phyloP scores from a whole-genome alignment of 2,329 filamentous ascomycete genomes.

The Domatiomyces catenatus region DNA sequence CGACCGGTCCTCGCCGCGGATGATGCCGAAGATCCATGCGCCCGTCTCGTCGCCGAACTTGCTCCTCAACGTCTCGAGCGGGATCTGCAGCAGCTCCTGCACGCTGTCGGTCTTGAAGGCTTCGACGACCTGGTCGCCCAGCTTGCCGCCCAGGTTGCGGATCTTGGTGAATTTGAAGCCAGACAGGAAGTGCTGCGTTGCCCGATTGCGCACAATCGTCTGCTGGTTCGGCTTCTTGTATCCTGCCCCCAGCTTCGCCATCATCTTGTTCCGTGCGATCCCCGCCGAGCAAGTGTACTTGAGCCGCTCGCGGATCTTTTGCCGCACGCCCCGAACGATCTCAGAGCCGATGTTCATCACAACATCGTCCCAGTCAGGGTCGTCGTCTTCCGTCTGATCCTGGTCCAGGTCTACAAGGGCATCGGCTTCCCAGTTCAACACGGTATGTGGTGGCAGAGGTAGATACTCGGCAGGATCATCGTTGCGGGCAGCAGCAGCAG shows the following conservation, averaged over 20 bases:
- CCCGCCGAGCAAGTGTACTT: constrained; percentile 87
- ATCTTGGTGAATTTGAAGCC: constrained; percentile 92
- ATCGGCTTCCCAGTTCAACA: constrained; percentile 70
- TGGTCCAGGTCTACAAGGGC: constrained; percentile 65
- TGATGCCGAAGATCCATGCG: constrained; percentile 66
- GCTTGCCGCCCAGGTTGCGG: constrained; percentile 82
- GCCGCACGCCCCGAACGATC: constrained; percentile 64
- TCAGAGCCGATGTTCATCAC: constrained; percentile 75
- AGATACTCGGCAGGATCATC: constrained; percentile 57
- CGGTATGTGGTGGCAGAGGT: constrained; percentile 56
- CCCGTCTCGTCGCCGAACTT: constrained; percentile 74
- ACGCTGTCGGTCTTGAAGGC: constrained; percentile 69
- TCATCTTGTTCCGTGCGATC: constrained; percentile 80
- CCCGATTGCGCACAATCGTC: constrained; percentile 80
- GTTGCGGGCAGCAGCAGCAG: constrained; percentile 39
- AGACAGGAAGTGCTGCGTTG: constrained; percentile 61
- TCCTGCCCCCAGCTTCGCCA: constrained; percentile 82
- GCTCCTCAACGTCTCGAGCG: constrained; percentile 60
- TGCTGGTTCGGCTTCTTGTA: constrained; percentile 90
- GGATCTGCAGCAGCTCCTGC: constrained; percentile 54
- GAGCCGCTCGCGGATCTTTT: constrained; percentile 51
- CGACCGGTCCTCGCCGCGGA: constrained; percentile 71
- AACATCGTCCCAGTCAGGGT: constrained; percentile 94
- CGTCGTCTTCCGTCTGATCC: constrained; percentile 55
- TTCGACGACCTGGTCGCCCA: constrained; percentile 73